Evolutionary conservation across 148 eudicot genomes (phyloP).

Genomic region (Spergularia marina): DNA sequence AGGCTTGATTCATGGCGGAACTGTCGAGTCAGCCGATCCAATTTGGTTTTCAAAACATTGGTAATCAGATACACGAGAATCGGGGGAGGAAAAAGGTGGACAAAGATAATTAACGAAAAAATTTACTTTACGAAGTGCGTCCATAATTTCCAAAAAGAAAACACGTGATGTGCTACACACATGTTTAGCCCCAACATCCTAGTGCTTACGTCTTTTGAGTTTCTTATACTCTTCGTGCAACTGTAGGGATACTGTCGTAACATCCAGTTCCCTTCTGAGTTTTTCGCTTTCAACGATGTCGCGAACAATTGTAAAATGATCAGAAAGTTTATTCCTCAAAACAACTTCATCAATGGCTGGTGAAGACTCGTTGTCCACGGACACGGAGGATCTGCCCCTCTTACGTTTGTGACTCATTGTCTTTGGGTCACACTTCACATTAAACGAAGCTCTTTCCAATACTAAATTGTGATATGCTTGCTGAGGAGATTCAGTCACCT

Average conservation of each 20-base stretch:
- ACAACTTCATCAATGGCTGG: slow-evolving; percentile 45
- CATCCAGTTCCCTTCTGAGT: slow-evolving; percentile 56
- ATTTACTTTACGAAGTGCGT: too few relatives aligned
- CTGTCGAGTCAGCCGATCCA: too few relatives aligned
- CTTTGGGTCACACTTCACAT: slow-evolving; percentile 33
- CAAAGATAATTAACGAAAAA: too few relatives aligned
- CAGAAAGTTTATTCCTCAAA: slow-evolving; percentile 60
- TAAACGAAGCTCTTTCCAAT: slow-evolving; percentile 50
- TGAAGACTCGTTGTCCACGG: slow-evolving; percentile 17
- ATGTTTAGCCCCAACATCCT: slow-evolving; percentile 12
- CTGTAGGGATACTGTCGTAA: slow-evolving; percentile 36
- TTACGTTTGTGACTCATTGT: slow-evolving; percentile 48
- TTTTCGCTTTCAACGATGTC: slow-evolving; percentile 61
- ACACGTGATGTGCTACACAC: not conserved
- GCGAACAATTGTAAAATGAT: slow-evolving; percentile 52
- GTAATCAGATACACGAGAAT: too few relatives aligned
- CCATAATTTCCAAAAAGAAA: too few relatives aligned
- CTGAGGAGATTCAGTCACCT: slow-evolving; percentile 57
- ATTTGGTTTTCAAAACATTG: too few relatives aligned
- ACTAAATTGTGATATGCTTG: slow-evolving; percentile 68
- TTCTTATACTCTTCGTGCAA: slow-evolving; percentile 56
- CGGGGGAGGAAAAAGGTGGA: too few relatives aligned
- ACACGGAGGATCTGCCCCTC: slow-evolving; percentile 30
- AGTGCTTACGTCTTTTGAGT: slow-evolving; percentile 26
- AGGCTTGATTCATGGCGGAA: too few relatives aligned